These are phyloP conservation scores for Nepenthes gracilis DNA, from an alignment of 148 eudicot genomes.

Conservation along the genomic window DNA sequence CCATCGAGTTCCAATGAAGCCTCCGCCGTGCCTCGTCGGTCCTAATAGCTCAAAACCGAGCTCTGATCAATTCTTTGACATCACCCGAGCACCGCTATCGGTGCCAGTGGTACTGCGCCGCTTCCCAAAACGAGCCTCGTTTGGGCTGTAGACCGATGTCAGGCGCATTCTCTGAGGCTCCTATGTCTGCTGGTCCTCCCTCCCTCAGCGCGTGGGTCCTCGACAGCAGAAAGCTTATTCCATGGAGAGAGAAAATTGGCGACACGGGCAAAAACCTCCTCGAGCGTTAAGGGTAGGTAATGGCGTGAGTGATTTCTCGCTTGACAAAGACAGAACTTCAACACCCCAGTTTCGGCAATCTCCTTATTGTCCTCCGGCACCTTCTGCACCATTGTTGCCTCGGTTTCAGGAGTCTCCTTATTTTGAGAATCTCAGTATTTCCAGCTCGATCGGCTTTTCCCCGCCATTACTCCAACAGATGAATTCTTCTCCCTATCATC, in stretches of 20 bases:
- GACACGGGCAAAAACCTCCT: constrained; percentile 24
- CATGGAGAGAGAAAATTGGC: constrained; percentile 25
- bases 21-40: constrained; percentile 78
- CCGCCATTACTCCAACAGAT: constrained; percentile 21
- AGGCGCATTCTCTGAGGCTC: constrained; percentile 3
- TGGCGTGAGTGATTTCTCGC: constrained; percentile 25
- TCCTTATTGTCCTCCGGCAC: constrained; percentile 33
- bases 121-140: constrained; percentile 17
- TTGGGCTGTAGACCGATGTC: constrained; percentile 16
- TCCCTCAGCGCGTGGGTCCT: constrained; percentile 87
- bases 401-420: constrained; percentile 38
- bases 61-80: constrained; percentile 25
- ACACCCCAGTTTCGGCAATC: too few relatives aligned
- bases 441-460: constrained; percentile 21
- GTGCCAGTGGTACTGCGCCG: constrained; percentile 16
- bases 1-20: constrained; percentile 35
- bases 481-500: constrained; percentile 49
- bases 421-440: constrained; percentile 15
- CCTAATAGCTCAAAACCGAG: constrained; percentile 36
- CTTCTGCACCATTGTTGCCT: constrained; percentile 64
- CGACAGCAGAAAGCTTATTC: constrained; percentile 25
- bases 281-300: constrained; percentile 37
- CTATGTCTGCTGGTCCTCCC: constrained; percentile 58
- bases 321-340: constrained; percentile 8
- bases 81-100: constrained; percentile 6